Evolutionary conservation across 306 rosid genomes (phyloP), one percentile per base, ranked within the genome.

Genomic region (Purshia tridentata): DNA sequence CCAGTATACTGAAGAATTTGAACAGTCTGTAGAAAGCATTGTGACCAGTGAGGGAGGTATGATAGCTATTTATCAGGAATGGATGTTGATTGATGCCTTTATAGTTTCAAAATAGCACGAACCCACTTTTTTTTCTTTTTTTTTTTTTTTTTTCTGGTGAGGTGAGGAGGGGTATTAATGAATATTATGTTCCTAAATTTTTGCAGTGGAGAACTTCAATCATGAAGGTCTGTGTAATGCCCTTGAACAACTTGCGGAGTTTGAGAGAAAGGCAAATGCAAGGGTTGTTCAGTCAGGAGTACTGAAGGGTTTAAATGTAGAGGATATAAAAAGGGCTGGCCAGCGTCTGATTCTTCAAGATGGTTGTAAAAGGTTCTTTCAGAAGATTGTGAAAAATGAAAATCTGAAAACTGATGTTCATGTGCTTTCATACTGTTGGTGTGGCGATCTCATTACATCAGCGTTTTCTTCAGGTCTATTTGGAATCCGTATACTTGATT

Each of bases 281-380:
- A 78, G 69, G 64, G 69, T 78, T 8, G 78, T 64, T 48, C 40
- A 72, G 41, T 78, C 74, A 1, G 74, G 69, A 57, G 60, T 78
- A 1, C 10, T 78, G n/a, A 63, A 40, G 23, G 78, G 74, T 66
- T 15, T 78, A 13, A 72, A 41, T 42, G 18, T 20, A 12, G 65
- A 67, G 29, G 46, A 41, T 22, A 66, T 78, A 35, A 78, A 78
- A 58, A 14, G 48, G 13, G 78, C 77, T 42, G 82, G 82, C 11
- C 45, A 65, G 29, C 14, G n/a, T 8, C 61, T 78, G 1, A 68
- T 58, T 20, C 81, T 78, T 44, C 78, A 72, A 16, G 74, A 78
- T 72, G 82, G 82, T 37, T 72, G 82, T 18, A 78, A 55, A 57
- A 67, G 44, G 5, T 78, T 78, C 47, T 72, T 78, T 49, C 78